A percentile compares a stretch with the other conserved stretches of the same genome.
phyloP scores from a whole-genome alignment of 2,329 filamentous ascomycete genomes.

The Didymosphaeria variabile region DNA sequence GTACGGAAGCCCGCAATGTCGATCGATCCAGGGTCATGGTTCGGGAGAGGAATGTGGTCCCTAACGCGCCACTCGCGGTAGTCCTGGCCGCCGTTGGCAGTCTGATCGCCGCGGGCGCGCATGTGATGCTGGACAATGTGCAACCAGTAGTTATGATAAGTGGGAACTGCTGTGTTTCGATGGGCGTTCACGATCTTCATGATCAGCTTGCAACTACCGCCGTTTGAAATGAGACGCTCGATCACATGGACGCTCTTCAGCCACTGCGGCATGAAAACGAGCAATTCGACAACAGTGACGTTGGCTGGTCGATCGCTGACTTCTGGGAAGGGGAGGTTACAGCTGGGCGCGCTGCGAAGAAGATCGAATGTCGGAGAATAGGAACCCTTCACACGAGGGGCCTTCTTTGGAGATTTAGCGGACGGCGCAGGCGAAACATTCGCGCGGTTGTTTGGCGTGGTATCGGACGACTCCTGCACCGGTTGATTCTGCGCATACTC shows the following conservation, averaged over 20 bases:
- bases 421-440: too few relatives aligned
- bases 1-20: constrained; percentile 27
- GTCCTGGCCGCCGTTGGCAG: not conserved
- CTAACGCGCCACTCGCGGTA: constrained; percentile 29
- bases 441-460: too few relatives aligned
- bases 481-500: too few relatives aligned
- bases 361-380: not conserved
- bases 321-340: constrained; percentile 26
- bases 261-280: constrained; percentile 34
- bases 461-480: too few relatives aligned
- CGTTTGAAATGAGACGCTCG: constrained; percentile 36
- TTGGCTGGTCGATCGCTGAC: constrained; percentile 20
- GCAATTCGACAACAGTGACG: constrained; percentile 35
- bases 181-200: constrained; percentile 30
- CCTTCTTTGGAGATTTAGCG: too few relatives aligned
- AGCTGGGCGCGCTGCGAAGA: constrained; percentile 24
- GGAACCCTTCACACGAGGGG: too few relatives aligned
- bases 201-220: constrained; percentile 18
- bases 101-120: not conserved
- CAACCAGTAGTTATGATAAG: constrained; percentile 27
- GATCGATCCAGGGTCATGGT: constrained; percentile 25
- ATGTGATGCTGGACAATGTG: constrained; percentile 31
- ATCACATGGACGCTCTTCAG: constrained; percentile 35
- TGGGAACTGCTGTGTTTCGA: constrained; percentile 23
- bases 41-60: constrained; percentile 19